Conservation (phyloP, 495 filamentous ascomycete species). For the Aspergillus campestris region DNA sequence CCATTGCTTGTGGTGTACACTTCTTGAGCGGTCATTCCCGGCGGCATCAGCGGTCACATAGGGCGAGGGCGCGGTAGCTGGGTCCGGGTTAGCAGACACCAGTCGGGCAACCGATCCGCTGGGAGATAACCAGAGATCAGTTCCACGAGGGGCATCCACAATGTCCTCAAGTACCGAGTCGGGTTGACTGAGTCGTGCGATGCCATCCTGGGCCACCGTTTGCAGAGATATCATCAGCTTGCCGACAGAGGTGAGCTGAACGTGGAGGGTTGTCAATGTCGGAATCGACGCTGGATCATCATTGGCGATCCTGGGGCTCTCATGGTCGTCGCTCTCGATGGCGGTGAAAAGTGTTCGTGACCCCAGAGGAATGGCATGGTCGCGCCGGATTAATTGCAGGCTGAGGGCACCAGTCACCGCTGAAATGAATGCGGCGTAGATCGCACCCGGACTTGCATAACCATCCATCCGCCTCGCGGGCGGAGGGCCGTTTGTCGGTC, state of each 20-base stretch:
- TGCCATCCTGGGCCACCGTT: constrained; percentile 31
- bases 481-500: constrained; percentile 18
- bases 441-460: constrained; percentile 29
- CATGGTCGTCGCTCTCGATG: constrained; percentile 24
- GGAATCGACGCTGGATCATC: constrained; percentile 21
- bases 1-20: constrained; percentile 26
- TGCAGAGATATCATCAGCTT: constrained; percentile 32
- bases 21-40: constrained; percentile 4
- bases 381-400: constrained; percentile 30
- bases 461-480: constrained; percentile 24
- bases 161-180: constrained; percentile 13
- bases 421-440: constrained; percentile 38
- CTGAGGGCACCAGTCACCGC: constrained; percentile 34
- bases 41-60: constrained; percentile 7
- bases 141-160: constrained; percentile 16
- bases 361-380: constrained; percentile 35
- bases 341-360: constrained; percentile 37
- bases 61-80: constrained; percentile 16
- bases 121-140: constrained; percentile 44
- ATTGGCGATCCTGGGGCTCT: constrained; percentile 20
- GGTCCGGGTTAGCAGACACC: constrained; percentile 20
- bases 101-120: constrained; percentile 40
- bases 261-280: constrained; percentile 30
- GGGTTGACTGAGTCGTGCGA: constrained; percentile 25
- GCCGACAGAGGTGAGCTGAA: constrained; percentile 31